Evolutionary conservation across 495 filamentous ascomycete species (phyloP).

Genomic region (Apodospora peruviana): DNA sequence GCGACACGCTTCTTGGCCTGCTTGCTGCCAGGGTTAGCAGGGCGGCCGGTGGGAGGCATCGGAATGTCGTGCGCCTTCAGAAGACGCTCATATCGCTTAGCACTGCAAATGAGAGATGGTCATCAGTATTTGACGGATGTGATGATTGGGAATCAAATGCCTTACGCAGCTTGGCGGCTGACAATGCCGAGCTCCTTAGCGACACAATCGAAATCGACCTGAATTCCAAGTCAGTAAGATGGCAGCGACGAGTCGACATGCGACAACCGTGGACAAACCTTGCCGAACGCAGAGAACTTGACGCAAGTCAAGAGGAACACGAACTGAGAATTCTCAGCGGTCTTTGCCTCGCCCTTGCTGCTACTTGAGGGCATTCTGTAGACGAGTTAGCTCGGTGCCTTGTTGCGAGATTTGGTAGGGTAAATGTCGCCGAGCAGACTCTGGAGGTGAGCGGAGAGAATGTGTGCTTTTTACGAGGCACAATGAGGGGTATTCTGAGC

Average conservation of each 20-base stretch:
- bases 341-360: constrained; percentile 2
- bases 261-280: constrained; percentile 46
- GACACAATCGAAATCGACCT: constrained; percentile 59
- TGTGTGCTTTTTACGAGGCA: no score
- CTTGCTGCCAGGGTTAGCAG: no score
- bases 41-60: no score
- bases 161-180: constrained; percentile 63
- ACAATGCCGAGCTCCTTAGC: constrained; percentile 59
- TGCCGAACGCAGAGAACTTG: constrained; percentile 49
- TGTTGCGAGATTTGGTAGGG: no score
- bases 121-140: not conserved
- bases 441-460: no score
- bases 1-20: no score
- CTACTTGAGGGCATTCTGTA: no score
- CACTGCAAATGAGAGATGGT: constrained; percentile 30
- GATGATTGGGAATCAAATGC: constrained; percentile 8
- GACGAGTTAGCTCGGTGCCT: no score
- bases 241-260: not conserved
- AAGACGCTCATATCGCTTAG: constrained; percentile 61
- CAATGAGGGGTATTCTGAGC: no score
- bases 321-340: constrained; percentile 49
- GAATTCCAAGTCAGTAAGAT: constrained; percentile 2
- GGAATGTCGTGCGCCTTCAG: constrained; percentile 51
- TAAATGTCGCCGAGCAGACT: no score
- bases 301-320: constrained; percentile 62